phyloP scores from a whole-genome alignment of 192 early-diverging fungal species.

The Coemansia interrupta region DNA sequence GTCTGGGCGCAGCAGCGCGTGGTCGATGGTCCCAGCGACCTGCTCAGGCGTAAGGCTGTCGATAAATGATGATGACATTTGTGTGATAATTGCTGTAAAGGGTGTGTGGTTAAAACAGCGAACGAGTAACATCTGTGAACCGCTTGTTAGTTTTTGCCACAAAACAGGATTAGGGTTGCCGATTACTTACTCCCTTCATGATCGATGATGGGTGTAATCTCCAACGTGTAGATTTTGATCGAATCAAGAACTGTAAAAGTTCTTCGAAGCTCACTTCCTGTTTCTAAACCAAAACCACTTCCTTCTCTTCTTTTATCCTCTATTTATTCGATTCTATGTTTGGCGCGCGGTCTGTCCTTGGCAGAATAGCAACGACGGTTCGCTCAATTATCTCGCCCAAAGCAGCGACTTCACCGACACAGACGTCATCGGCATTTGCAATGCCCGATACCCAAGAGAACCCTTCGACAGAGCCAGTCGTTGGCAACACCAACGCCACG shows the following conservation, averaged over 20 bases:
- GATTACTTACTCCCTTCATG: too few relatives aligned
- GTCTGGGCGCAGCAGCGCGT: slow-evolving; percentile 57
- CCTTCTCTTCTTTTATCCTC: not conserved
- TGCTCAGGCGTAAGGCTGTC: slow-evolving; percentile 52
- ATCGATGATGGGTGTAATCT: too few relatives aligned
- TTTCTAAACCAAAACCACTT: not conserved
- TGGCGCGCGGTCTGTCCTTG: not conserved
- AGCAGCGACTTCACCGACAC: not conserved
- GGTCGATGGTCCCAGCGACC: slow-evolving; percentile 59
- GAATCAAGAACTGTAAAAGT: not conserved
- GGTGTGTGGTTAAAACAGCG: too few relatives aligned
- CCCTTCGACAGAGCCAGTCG: not conserved
- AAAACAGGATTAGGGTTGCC: not conserved
- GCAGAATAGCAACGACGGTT: not conserved
- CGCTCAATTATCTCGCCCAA: not conserved
- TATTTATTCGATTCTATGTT: not conserved
- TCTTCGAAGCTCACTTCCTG: not conserved
- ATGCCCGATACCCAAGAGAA: slow-evolving; percentile 1
- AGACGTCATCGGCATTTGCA: not conserved
- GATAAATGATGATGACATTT: slow-evolving; percentile 13
- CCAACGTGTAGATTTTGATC: not conserved
- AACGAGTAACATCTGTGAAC: not conserved
- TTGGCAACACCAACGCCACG: not conserved
- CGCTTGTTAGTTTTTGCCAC: not conserved
- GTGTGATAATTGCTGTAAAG: too few relatives aligned